Base-by-base conservation (phyloP, 305 asterid genomes). In the Rubia tinctorum region DNA sequence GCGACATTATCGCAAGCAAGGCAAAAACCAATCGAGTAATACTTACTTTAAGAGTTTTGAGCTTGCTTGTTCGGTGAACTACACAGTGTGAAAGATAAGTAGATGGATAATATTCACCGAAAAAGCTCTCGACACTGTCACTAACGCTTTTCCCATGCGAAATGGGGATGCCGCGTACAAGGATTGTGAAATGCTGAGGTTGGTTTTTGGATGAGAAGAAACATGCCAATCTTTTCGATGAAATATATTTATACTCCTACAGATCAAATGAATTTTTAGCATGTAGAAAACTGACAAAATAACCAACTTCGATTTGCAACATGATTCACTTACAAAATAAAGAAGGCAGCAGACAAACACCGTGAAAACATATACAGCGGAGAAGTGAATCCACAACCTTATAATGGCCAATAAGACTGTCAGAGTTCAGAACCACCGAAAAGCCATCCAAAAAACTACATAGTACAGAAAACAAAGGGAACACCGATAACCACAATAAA, bases 331-430 rank as follows among this genome's bases (percentile, higher is more conserved):
- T 84, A 90, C 99, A 75, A 61, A 77, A 86, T 95, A 92, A 78
- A 95, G 99, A 82, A 88, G 93, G 84, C 88, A 95, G 91, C 99
- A 95, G 81, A 92, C 98, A 72, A 89, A 89, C 68, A 89, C 92
- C 40, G 99, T 90, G 96, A 95, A 87, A 74, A 84, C 71, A 81
- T 92, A 95, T 63, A 90, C 85, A 66, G 98, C 98, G 73, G 82
- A 77, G 83, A 91, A 95, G 86, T 95, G 99, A 82, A 95, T 81
- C 99, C 99, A 95, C 74, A 95, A 89, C 98, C 99, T 95, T 82
- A 43, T 70, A 77, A 83, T 80, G 83, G 73, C 11, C 80, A 76
- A 51, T 4, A 64, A 73, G 59, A 44, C 17, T 13, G 72, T 80
- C 71, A 63, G 80, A 8, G 49, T 68, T 68, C 70, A 69, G 68